Evolutionary conservation across 163 green algal genomes (phyloP).

Genomic region (Coccomyxa subellipsoidea): DNA sequence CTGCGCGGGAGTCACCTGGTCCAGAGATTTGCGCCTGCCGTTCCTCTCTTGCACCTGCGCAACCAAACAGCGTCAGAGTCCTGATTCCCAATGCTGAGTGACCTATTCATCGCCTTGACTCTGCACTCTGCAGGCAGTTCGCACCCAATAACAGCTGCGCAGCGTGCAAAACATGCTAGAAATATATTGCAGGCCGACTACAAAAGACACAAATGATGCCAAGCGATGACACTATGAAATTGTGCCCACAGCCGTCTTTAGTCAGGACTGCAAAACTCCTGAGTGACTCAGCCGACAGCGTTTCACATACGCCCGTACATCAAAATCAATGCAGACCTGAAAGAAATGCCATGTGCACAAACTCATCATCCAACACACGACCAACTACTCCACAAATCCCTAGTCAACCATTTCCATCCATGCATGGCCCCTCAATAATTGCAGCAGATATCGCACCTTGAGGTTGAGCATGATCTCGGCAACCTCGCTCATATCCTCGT

Average conservation of each 20-base stretch:
- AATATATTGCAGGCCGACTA: too few relatives aligned
- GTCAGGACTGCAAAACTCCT: too few relatives aligned
- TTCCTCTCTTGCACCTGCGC: background rate
- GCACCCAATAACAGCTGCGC: too few relatives aligned
- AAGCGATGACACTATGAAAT: too few relatives aligned
- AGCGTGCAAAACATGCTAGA: too few relatives aligned
- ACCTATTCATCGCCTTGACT: too few relatives aligned
- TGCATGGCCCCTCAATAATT: background rate
- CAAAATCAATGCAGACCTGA: too few relatives aligned
- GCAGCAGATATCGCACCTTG: conserved; percentile 8
- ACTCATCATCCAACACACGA: background rate
- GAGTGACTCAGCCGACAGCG: too few relatives aligned
- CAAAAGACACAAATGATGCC: too few relatives aligned
- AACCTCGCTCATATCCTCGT: conserved; percentile 28
- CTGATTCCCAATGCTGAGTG: background rate
- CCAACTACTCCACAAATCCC: background rate
- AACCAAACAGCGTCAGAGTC: background rate
- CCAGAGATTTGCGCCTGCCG: background rate
- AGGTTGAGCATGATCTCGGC: conserved; percentile 33
- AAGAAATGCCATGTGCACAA: background rate
- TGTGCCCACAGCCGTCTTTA: too few relatives aligned
- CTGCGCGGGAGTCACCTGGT: background rate
- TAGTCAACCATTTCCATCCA: background rate
- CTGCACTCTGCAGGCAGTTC: too few relatives aligned
- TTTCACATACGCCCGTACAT: too few relatives aligned